phyloP scores from a whole-genome alignment of 257 asterid genomes.

The Gentiana dahurica region DNA sequence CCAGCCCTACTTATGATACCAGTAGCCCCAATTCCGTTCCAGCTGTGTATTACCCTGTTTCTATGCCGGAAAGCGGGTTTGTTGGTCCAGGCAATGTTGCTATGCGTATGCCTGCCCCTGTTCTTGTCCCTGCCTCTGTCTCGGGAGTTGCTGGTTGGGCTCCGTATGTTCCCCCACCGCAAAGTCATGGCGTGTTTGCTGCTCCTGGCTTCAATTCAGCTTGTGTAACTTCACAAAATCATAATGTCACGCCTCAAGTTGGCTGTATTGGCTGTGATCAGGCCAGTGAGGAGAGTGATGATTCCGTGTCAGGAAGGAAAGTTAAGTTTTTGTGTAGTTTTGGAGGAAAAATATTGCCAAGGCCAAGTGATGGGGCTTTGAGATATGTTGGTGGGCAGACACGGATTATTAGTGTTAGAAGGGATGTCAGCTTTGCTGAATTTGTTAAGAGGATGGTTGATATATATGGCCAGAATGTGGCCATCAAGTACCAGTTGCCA shows the following conservation, averaged over 20 bases:
- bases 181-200: slow-evolving; percentile 23
- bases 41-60: slow-evolving; percentile 46
- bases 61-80: slow-evolving; percentile 41
- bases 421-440: slow-evolving; percentile 49
- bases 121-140: slow-evolving; percentile 17
- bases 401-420: slow-evolving; percentile 67
- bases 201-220: slow-evolving; percentile 26
- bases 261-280: slow-evolving; percentile 44
- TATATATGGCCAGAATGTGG: slow-evolving; percentile 43
- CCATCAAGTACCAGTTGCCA: slow-evolving; percentile 88
- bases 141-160: slow-evolving; percentile 57
- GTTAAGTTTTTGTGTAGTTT: slow-evolving; percentile 89
- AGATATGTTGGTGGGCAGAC: slow-evolving; percentile 98
- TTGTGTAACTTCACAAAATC: slow-evolving; percentile 24
- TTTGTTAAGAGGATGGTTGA: slow-evolving; percentile 60
- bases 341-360: slow-evolving; percentile 90
- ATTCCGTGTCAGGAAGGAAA: slow-evolving; percentile 57
- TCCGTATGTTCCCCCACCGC: slow-evolving; percentile 41
- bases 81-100: slow-evolving; percentile 35
- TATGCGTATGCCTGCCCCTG: slow-evolving; percentile 2
- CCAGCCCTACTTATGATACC: slow-evolving; percentile 34
- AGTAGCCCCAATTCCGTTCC: slow-evolving; percentile 44
- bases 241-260: slow-evolving; percentile 20
- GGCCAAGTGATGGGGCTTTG: slow-evolving; percentile 76
- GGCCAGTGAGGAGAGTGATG: slow-evolving; percentile 61